Evolutionary conservation across 108 stramenopile species (phyloP), one percentile per base, ranked within the genome.

Genomic region (Pseudonitzschia multiseries): DNA sequence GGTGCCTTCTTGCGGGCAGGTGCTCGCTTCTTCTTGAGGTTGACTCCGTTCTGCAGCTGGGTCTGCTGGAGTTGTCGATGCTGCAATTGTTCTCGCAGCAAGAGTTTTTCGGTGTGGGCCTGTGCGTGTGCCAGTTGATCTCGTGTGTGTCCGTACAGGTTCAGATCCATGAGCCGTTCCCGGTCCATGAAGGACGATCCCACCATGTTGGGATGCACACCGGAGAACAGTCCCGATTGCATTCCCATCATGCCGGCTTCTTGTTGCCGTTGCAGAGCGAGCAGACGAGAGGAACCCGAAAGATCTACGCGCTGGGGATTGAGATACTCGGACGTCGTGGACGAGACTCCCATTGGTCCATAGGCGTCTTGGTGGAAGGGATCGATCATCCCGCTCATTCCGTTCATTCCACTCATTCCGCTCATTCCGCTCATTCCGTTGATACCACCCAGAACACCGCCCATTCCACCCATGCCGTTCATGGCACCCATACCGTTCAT

Each of bases 1-100:
- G 86, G 86, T 51, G 81, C 79, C 76, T 82, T 82, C 70, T 79
- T 79, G 64, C 79, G 82, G 40, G 61, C 61, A 40, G 61, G 61
- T 12, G 57, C 27, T 20, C 82, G 77, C 59, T 78, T 78, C 59
- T 80, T 83, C 74, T 83, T 86, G 0, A 33, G 33, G 61, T 33
- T 62, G n/a, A 21, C 31, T 33, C 32, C 61, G 31, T 18, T 33
- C 31, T 62, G 61, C 61, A 62, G 20, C 32, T 62, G 61, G 20
- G 18, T 33, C 61, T 62, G 61, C 31, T 62, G 61, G 22, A 52
- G 44, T 41, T 68, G 67, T n/a, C 51, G 43, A 21, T 68, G 67
- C n/a, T 68, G 66, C 27, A 67, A 67, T 29, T 44, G 43, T 48
- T 67, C 46, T 26, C 46, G 66, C 27, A 67, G 67, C 46, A 52